Base-by-base conservation (phyloP, 2,329 filamentous ascomycete genomes). In the Diaporthe humulicola region DNA sequence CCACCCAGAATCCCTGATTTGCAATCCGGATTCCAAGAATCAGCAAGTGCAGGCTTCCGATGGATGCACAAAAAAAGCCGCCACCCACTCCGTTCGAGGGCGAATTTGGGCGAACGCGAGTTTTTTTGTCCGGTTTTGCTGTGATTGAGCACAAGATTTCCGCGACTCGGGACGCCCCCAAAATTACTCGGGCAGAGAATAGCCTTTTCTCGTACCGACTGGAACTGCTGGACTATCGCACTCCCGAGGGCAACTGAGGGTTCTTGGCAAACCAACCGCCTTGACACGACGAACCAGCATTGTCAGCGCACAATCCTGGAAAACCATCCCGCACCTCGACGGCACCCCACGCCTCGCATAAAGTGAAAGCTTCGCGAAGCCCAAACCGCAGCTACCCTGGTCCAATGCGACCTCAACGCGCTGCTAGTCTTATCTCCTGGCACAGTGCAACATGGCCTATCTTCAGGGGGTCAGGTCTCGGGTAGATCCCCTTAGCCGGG, bases 1-100 rank as follows among this genome's bases (percentile, higher is more conserved):
- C 70, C 70, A 72, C 70, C 45, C 30, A 14, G 25, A 40, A 72
- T 64, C 70, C 45, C 25, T 64, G 57, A 54, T 64, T 72, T 52
- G 57, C 57, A 64, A 72, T 42, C 61, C 42, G 45, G 36, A 48
- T 54, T 64, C 57, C 45, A 50, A 54, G 50, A 42, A 33, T 30
- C 70, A 42, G 38, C 40, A 28, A 52, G 48, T 36, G 56, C 70
- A 60, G 45, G 70, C 42, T 58, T 40, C 57, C 56, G 70, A 40
- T 40, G 56, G 50, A 61, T 38, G 56, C 36, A 7, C 36, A 42
- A 57, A 64, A 64, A 40, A 52, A 42, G 14, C 42, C 40, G 30
- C 54, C 45, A 38, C 30, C 30, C 70, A 45, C 58, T 22, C 58
- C 33, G 38, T 8, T 22, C 42, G 30, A 71, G 19, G 61, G 61